phyloP scores from a whole-genome alignment of 306 rosid genomes.

The Glycine soja region DNA sequence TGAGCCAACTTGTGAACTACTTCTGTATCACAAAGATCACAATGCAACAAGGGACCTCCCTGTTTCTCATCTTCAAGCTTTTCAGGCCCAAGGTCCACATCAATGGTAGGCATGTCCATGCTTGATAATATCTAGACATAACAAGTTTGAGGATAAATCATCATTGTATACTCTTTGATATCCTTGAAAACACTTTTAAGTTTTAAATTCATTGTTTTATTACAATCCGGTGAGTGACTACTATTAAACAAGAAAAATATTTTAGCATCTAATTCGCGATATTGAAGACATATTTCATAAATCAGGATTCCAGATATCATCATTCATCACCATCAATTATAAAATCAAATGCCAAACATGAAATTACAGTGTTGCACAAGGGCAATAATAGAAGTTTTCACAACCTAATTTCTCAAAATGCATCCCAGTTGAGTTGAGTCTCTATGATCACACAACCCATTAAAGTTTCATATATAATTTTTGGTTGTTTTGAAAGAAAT shows the following conservation, averaged over 20 bases:
- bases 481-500: background rate
- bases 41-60: conserved; percentile 55
- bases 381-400: background rate
- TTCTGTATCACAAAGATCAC: conserved; percentile 75
- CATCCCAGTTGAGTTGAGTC: background rate
- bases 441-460: background rate
- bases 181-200: background rate
- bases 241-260: background rate
- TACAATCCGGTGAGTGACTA: background rate
- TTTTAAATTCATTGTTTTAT: conserved; percentile 7
- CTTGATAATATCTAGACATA: conserved; percentile 54
- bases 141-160: conserved; percentile 31
- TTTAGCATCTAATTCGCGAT: background rate
- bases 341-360: conserved; percentile 5
- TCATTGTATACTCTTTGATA: background rate
- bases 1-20: conserved; percentile 79
- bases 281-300: background rate
- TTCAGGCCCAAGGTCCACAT: conserved; percentile 61
- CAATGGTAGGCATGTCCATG: conserved; percentile 56
- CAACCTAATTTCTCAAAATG: background rate
- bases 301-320: background rate
- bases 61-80: conserved; percentile 69
- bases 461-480: background rate
- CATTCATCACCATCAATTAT: conserved; percentile 9
- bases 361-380: background rate